These are phyloP conservation scores for Ophiosphaerella narmari DNA, from an alignment of 2,329 filamentous ascomycete species.

Conservation along the genomic window DNA sequence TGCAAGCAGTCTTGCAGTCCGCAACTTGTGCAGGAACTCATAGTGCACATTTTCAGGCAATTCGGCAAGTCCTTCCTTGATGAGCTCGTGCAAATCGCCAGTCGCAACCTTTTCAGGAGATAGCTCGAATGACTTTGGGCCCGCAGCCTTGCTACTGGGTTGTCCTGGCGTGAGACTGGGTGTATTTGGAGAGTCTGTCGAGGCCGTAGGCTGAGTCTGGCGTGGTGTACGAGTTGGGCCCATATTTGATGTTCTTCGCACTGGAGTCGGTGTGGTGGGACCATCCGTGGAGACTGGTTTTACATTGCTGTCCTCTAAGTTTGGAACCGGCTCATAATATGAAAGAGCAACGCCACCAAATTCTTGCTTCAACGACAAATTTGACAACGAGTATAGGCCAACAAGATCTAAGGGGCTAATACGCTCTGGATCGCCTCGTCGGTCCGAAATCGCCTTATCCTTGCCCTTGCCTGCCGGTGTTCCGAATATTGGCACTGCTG, in stretches of 20 bases:
- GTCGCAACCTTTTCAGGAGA: slow-evolving; percentile 54
- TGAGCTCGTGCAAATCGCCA: slow-evolving; percentile 48
- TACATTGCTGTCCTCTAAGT: slow-evolving; percentile 26
- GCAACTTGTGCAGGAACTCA: slow-evolving; percentile 81
- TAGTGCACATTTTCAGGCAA: slow-evolving; percentile 77
- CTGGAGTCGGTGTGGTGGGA: slow-evolving; percentile 75
- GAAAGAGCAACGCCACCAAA: slow-evolving; percentile 81
- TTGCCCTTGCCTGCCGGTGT: slow-evolving; percentile 72
- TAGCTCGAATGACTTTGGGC: slow-evolving; percentile 62
- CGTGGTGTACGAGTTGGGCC: slow-evolving; percentile 57
- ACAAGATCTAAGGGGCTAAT: slow-evolving; percentile 68
- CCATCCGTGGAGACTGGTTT: slow-evolving; percentile 40
- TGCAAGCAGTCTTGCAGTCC: slow-evolving; percentile 79
- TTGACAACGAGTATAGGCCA: slow-evolving; percentile 62
- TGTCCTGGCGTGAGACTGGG: slow-evolving; percentile 45
- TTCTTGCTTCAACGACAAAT: slow-evolving; percentile 65
- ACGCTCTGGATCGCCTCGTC: slow-evolving; percentile 40
- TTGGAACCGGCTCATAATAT: slow-evolving; percentile 67
- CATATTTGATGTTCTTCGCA: slow-evolving; percentile 66
- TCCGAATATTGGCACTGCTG: slow-evolving; percentile 56
- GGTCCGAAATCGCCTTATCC: slow-evolving; percentile 64
- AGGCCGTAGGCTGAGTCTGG: slow-evolving; percentile 49
- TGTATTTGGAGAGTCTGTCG: slow-evolving; percentile 57
- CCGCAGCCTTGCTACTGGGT: slow-evolving; percentile 27
- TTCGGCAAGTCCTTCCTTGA: slow-evolving; percentile 55